Evolutionary conservation across 78 protist genomes (phyloP), one percentile per base, ranked within the genome.

Genomic region (Goniomonas avonlea): DNA sequence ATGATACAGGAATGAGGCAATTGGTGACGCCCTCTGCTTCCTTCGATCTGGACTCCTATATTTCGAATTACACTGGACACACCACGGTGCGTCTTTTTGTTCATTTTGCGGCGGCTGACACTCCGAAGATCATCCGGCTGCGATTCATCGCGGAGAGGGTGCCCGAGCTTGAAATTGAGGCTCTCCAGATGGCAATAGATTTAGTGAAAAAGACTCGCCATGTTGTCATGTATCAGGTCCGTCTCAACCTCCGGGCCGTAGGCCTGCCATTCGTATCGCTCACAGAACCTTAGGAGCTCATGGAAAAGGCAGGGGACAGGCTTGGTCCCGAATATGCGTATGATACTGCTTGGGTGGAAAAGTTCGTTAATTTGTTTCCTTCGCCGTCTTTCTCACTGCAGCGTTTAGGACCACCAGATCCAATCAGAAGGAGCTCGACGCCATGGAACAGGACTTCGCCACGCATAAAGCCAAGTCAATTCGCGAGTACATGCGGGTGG

Each of bases 401-500:
- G 15, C 60, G 8, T 5, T 7, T 15, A 38, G 37, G 41, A 5
- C 37, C 34, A 8, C 9, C 34, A 9, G 20, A 25, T 4, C 15
- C 15, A 5, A 13, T 18, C 34, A 70, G 1, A 11, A 27, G 9
- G 73, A 25, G 31, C 18, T 80, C 25, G 92, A 86, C 15, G 47
- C 37, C 50, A 50, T 86, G 4, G 93, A 91, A 53, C 29, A 29
- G 41, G 95, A 90, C 31, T 85, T 91, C 58, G 68, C 53, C 31
- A 23, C 39, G 38, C 73, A 82, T 27, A 79, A 79, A 61, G 50
- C 85, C 37, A 89, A 84, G 69, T 77, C 88, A 50, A 73, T 88
- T 59, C 84, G 85, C 77, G 92, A 86, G 74, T 35, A 60, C 45
- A 85, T 91, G 37, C 77, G 94, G 50, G 71, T 85, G 50, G 41